These are phyloP conservation scores for Silybum marianum DNA, from an alignment of 129 eudicot species.

Conservation along the genomic window DNA sequence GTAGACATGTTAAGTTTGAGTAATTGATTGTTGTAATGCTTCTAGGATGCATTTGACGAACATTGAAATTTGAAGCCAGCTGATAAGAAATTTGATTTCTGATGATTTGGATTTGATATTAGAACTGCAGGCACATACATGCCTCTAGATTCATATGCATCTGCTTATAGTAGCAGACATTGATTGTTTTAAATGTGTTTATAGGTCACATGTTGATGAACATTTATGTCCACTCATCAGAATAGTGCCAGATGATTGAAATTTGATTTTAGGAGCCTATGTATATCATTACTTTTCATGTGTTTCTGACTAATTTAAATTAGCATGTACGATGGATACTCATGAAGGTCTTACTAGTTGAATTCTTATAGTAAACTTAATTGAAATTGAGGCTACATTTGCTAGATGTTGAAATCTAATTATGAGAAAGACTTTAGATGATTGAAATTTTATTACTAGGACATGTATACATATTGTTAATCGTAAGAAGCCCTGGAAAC, in stretches of 20 bases:
- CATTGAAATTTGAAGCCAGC: neutral
- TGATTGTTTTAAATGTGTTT: neutral
- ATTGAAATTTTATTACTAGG: neutral
- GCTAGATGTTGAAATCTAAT: constrained; percentile 10
- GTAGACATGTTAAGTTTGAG: constrained; percentile 6
- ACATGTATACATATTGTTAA: neutral
- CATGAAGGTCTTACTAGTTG: neutral
- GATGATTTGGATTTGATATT: neutral
- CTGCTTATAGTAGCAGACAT: neutral
- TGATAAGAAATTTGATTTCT: constrained; percentile 6
- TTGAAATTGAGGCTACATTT: neutral
- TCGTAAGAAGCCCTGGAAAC: neutral
- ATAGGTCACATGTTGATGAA: neutral
- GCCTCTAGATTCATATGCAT: neutral
- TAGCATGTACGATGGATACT: neutral
- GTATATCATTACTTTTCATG: neutral
- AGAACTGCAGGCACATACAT: neutral
- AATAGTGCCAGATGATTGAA: neutral
- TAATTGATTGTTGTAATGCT: constrained; percentile 10
- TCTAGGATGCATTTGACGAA: neutral
- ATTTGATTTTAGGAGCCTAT: neutral
- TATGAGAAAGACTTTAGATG: constrained; percentile 10
- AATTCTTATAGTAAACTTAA: neutral
- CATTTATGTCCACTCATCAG: neutral
- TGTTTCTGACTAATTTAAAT: neutral